phyloP scores from a whole-genome alignment of 768 basidiomycete species.

The Mrakia hoshinonis region DNA sequence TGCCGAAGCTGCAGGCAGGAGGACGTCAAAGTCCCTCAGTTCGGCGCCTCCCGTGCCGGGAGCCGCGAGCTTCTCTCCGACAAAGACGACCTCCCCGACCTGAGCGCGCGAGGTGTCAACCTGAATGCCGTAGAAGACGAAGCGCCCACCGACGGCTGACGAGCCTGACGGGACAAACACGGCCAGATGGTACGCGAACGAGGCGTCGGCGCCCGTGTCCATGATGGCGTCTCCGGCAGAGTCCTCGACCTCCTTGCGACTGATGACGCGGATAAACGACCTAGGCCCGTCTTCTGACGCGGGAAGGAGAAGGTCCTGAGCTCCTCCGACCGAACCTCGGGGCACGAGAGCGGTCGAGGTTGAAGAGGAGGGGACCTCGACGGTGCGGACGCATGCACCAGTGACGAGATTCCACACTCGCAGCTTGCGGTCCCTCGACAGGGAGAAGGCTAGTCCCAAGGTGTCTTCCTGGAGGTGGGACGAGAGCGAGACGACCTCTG shows the following conservation, averaged over 20 bases:
- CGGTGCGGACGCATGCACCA: slow-evolving; percentile 39
- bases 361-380: slow-evolving; percentile 37
- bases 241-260: slow-evolving; percentile 31
- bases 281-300: slow-evolving; percentile 36
- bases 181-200: slow-evolving; percentile 47
- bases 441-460: slow-evolving; percentile 65
- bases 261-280: slow-evolving; percentile 39
- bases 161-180: slow-evolving; percentile 63
- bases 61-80: slow-evolving; percentile 31
- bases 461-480: slow-evolving; percentile 69
- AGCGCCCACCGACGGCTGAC: slow-evolving; percentile 64
- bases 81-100: slow-evolving; percentile 25
- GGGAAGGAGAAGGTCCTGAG: not conserved
- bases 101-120: slow-evolving; percentile 18
- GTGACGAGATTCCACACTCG: slow-evolving; percentile 60
- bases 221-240: slow-evolving; percentile 54
- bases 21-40: slow-evolving; percentile 21
- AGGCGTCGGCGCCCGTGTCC: slow-evolving; percentile 30
- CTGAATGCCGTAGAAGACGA: slow-evolving; percentile 48
- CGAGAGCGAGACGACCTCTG: slow-evolving; percentile 62
- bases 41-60: slow-evolving; percentile 32
- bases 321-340: not conserved
- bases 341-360: not conserved
- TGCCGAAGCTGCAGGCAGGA: not conserved
- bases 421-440: slow-evolving; percentile 77